Conservation (phyloP, 371 early-diverging fungal species). For the Ecytonucleospora hepatopenaei region DNA sequence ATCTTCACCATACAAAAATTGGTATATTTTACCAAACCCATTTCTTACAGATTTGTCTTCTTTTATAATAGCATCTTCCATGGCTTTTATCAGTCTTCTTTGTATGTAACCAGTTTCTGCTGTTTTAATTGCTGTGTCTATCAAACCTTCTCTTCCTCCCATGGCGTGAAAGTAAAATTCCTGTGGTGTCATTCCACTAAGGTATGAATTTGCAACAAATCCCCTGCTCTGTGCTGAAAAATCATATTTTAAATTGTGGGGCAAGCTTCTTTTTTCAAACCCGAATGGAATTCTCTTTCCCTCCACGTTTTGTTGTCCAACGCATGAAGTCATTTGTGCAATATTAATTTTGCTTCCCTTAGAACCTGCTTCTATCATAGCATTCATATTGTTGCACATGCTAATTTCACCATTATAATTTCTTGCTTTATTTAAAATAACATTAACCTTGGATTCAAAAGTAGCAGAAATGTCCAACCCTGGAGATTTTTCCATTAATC, state of each 20-base stretch:
- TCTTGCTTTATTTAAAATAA: constrained; percentile 75
- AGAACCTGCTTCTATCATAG: constrained; percentile 91
- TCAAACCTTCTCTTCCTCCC: constrained; percentile 95
- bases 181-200: constrained; percentile 76
- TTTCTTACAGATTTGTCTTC: constrained; percentile 54
- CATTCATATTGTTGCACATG: constrained; percentile 83
- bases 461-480: constrained; percentile 92
- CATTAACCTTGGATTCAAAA: constrained; percentile 80
- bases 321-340: constrained; percentile 97
- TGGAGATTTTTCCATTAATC: constrained; percentile 72
- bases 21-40: constrained; percentile 47
- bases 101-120: constrained; percentile 99
- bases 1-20: constrained; percentile 94
- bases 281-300: constrained; percentile 89
- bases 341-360: constrained; percentile 94
- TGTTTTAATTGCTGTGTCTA: constrained; percentile 95
- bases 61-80: constrained; percentile 46
- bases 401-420: constrained; percentile 85
- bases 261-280: constrained; percentile 83
- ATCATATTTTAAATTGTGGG: constrained; percentile 61
- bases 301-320: constrained; percentile 95
- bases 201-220: constrained; percentile 90
- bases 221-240: constrained; percentile 72
- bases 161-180: constrained; percentile 98
- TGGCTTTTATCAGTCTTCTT: constrained; percentile 81